Base-by-base conservation (phyloP, 768 basidiomycete species). In the Lactifluus volemus region DNA sequence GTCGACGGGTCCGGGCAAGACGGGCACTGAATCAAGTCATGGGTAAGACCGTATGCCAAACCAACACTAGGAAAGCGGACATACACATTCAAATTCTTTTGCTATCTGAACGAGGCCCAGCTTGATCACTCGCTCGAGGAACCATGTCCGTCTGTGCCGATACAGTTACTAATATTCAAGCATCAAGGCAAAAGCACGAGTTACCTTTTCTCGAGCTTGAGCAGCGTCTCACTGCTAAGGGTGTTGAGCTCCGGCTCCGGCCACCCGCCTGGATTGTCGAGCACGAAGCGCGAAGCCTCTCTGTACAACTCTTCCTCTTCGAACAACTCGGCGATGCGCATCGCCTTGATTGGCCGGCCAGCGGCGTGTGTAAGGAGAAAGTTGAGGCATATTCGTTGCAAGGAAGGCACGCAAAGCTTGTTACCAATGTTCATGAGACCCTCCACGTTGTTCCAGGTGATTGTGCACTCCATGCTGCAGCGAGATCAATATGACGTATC, bases 401-500 rank as follows among this genome's bases (percentile, higher is more conserved):
- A 78, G 2, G 88, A 76, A 1, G 89, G 85, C 5, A 91, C 89
- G 63, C 88, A 89, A 58, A 96, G 84, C 69, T 93, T 95, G 73
- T 90, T 85, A 2, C 92, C 85, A 21, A 96, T 87, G 69, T 94
- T 91, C 84, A 94, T 88, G 45, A 92, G 80, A 44, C 87, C 86
- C 68, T 92, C 92, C 30, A 92, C 95, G 71, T 97, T 97, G 67
- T 91, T 89, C 92, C 94, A 98, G 0, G 91, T 88, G 58, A 96
- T 93, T 10, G 90, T 90, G 74, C 93, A 96, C 65, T 93, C 89
- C 57, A 95, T 78, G 65, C 88, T 90, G 36, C 55, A 66, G 9
- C 62, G 51, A 52, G 21, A 49, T 39, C 54, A 63, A 55, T 50
- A 11, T 44, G 55, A 10, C 21, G 9, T 17, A 42, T n/a, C 34